Percentiles rank a stretch among this genome's conserved stretches.
phyloP scores from a whole-genome alignment of 2,329 filamentous ascomycete species.

The Fusarium nodosum region DNA sequence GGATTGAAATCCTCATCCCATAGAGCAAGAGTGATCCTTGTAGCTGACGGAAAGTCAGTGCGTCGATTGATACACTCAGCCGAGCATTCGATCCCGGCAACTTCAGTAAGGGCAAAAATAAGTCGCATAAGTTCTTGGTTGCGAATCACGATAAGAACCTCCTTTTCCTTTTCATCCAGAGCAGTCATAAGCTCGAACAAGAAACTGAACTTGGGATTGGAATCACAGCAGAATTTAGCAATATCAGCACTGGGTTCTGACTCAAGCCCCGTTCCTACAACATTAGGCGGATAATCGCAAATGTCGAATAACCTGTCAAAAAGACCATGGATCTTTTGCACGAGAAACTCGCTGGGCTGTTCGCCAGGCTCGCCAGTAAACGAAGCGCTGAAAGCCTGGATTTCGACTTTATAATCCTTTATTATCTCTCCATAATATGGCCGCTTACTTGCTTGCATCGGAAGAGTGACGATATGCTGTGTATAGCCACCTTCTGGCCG shows the following conservation, averaged over 20 bases:
- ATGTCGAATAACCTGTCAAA: slow-evolving; percentile 66
- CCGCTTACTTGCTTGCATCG: slow-evolving; percentile 67
- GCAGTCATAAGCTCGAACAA: slow-evolving; percentile 62
- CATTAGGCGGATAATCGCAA: slow-evolving; percentile 69
- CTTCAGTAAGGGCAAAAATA: slow-evolving; percentile 63
- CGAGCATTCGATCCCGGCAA: slow-evolving; percentile 55
- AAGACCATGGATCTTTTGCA: slow-evolving; percentile 64
- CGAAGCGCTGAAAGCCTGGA: slow-evolving; percentile 61
- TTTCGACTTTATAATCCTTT: slow-evolving; percentile 57
- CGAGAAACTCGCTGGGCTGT: slow-evolving; percentile 57
- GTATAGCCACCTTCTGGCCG: slow-evolving; percentile 16
- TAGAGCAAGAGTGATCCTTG: slow-evolving; percentile 60
- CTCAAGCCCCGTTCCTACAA: slow-evolving; percentile 60
- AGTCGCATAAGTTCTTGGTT: slow-evolving; percentile 65
- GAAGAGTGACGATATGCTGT: slow-evolving; percentile 69
- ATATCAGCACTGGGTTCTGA: slow-evolving; percentile 57
- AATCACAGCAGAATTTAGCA: slow-evolving; percentile 67
- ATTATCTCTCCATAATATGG: slow-evolving; percentile 67
- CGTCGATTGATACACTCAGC: slow-evolving; percentile 52
- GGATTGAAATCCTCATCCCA: slow-evolving; percentile 57
- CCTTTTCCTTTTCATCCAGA: slow-evolving; percentile 61
- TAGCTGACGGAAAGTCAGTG: slow-evolving; percentile 52
- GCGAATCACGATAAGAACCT: slow-evolving; percentile 67
- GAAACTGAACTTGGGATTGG: slow-evolving; percentile 73
- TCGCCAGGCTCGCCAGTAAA: slow-evolving; percentile 58